Evolutionary conservation across 2,329 filamentous ascomycete species (phyloP).

Genomic region (Endoconidiophora polonica): DNA sequence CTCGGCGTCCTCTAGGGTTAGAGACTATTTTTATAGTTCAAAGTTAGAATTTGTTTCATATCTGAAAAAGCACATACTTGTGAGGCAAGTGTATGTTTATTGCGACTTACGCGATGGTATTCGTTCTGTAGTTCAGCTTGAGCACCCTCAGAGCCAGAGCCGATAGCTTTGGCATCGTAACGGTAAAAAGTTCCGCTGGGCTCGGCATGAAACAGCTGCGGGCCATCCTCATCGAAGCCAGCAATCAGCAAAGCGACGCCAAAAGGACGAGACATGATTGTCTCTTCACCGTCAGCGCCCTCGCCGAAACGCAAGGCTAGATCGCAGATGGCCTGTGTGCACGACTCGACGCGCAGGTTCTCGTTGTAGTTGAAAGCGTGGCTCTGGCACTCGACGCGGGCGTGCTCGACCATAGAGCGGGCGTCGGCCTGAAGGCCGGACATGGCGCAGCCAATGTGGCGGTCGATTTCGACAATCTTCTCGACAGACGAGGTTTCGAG

Average conservation of each 20-base stretch:
- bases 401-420: conserved; percentile 94
- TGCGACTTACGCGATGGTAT: conserved; percentile 61
- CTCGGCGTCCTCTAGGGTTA: conserved; percentile 85
- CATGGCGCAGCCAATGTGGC: conserved; percentile 98
- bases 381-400: conserved; percentile 90
- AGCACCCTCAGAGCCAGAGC: conserved; percentile 89
- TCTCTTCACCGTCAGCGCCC: conserved; percentile 93
- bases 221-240: conserved; percentile 92
- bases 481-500: conserved; percentile 96
- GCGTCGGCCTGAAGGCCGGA: conserved; percentile 94
- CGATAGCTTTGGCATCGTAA: conserved; percentile 97
- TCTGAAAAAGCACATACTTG: background rate
- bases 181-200: conserved; percentile 97
- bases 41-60: background rate
- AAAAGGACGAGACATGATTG: conserved; percentile 95
- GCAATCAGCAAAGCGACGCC: conserved; percentile 93
- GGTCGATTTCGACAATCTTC: conserved; percentile 99
- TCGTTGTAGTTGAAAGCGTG: conserved; percentile 98
- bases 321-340: conserved; percentile 97
- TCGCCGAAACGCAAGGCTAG: conserved; percentile 91
- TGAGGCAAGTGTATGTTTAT: background rate
- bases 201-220: conserved; percentile 93
- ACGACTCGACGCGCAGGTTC: conserved; percentile 86
- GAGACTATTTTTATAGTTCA: conserved; percentile 36
- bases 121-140: conserved; percentile 97